Percentiles rank a stretch among this genome's conserved stretches.
phyloP scores from a whole-genome alignment of 352 stramenopile species.

The Phytophthora nicotianae region DNA sequence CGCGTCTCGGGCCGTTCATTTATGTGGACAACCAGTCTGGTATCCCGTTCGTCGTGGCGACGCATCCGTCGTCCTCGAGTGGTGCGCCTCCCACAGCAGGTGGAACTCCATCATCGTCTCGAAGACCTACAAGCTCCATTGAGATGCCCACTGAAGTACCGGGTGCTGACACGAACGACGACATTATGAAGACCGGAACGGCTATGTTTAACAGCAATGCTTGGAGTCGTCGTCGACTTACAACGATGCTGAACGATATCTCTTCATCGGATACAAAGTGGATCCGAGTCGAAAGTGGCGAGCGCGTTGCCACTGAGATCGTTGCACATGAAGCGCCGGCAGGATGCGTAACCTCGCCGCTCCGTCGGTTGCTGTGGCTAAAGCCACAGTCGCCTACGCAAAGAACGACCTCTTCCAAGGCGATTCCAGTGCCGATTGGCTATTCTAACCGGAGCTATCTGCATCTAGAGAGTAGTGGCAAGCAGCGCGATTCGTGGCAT shows the following conservation, averaged over 20 bases:
- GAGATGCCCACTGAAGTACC: conserved; percentile 62
- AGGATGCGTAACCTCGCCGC: conserved; percentile 77
- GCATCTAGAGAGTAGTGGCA: conserved; percentile 71
- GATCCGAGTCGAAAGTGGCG: conserved; percentile 68
- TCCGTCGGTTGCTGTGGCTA: conserved; percentile 78
- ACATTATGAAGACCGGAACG: conserved; percentile 50
- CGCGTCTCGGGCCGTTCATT: conserved; percentile 77
- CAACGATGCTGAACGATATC: conserved; percentile 78
- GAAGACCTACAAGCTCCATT: conserved; percentile 45
- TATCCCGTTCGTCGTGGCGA: conserved; percentile 83
- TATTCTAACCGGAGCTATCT: conserved; percentile 88
- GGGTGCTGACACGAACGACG: conserved; percentile 42
- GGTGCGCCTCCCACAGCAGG: conserved; percentile 9
- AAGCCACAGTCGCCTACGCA: conserved; percentile 66
- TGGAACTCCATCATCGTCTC: conserved; percentile 31
- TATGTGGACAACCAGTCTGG: conserved; percentile 89
- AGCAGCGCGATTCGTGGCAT: conserved; percentile 69
- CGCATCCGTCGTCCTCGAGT: conserved; percentile 44
- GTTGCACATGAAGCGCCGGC: conserved; percentile 83
- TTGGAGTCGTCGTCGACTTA: conserved; percentile 71
- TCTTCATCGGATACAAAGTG: conserved; percentile 73
- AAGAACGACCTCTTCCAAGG: conserved; percentile 50
- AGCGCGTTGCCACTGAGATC: conserved; percentile 75
- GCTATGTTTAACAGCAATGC: conserved; percentile 55
- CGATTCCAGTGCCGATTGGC: conserved; percentile 86